Base-by-base conservation (phyloP, 805 yeast genomes). In the Spencermartinsiella europaea region DNA sequence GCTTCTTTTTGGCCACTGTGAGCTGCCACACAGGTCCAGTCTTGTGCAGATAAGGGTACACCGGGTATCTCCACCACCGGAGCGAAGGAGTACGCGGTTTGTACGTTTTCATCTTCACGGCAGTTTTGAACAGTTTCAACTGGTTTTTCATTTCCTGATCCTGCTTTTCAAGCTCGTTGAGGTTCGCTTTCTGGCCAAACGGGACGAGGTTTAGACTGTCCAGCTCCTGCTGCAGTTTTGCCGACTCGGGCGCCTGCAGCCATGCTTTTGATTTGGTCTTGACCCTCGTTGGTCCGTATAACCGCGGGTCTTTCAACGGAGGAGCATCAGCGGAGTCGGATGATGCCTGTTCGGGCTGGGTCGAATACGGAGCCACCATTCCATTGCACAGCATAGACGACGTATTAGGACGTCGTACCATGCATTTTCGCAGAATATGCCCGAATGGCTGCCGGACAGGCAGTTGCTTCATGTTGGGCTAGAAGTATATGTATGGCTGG, bases 41-140 rank as follows among this genome's bases (percentile, higher is more conserved):
- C 61, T 82, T 85, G 76, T 85, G 84, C 51, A 93, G 71, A 65
- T 93, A 85, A 14, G 86, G 83, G 65, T 90, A 90, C 15, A 89
- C 74, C 38, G 98, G 97, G 55, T 81, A 79, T 58, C 88, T 78
- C 73, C 79, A 87, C 88, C 96, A 88, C 59, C 95, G 77, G 51
- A 87, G 67, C 61, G 95, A 90, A 0, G 96, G 96, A 39, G 93
- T 83, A 21, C 80, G 77, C 40, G 93, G 91, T 57, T 87, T 87
- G 59, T 80, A 78, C 51, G 77, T 75, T 66, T 85, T 87, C 73
- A 89, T 73, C 56, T 75, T 75, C 25, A 85, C 87, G 50, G 77
- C 76, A 37, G 83, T 81, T 61, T 81, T 79, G 46, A 86, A 76
- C 52, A 86, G 73, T 62, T 81, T 82, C 40, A 85, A 73, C 67